phyloP scores from a whole-genome alignment of 176 grass and related monocot genomes.

The Cocos nucifera region DNA sequence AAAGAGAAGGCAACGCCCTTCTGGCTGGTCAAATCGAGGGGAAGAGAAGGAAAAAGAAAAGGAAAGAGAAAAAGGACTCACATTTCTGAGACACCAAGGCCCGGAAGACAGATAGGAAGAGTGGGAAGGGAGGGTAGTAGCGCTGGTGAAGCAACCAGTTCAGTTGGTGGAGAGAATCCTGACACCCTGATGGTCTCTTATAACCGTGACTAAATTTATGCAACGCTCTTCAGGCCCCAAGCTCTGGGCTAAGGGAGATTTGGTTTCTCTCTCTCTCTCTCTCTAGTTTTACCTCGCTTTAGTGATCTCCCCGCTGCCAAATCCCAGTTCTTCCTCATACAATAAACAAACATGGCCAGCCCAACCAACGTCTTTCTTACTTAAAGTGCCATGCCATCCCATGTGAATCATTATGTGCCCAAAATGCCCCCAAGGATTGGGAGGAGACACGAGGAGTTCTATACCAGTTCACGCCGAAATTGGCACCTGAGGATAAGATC shows the following conservation, averaged over 20 bases:
- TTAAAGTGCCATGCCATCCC: neutral
- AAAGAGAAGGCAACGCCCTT: conserved; percentile 2
- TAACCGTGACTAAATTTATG: neutral
- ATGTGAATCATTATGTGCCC: neutral
- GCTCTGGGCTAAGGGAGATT: neutral
- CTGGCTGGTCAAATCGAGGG: conserved; percentile 36
- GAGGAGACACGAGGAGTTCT: no score
- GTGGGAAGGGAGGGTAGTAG: neutral
- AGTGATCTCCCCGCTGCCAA: neutral
- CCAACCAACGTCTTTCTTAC: neutral
- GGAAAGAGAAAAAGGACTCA: neutral
- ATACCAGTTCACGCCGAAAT: no score
- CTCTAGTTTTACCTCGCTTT: neutral
- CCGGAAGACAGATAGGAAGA: neutral
- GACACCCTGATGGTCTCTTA: neutral
- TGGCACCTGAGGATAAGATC: no score
- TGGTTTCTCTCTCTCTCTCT: neutral
- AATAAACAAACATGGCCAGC: neutral
- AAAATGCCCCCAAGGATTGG: neutral
- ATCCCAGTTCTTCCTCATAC: neutral
- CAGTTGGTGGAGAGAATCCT: neutral
- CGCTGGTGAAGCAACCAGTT: neutral
- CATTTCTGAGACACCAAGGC: conserved; percentile 18
- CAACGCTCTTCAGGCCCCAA: neutral
- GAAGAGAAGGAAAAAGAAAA: conserved; percentile 15